phyloP scores from a whole-genome alignment of 2,329 filamentous ascomycete genomes.

The Alternaria incomplexa region DNA sequence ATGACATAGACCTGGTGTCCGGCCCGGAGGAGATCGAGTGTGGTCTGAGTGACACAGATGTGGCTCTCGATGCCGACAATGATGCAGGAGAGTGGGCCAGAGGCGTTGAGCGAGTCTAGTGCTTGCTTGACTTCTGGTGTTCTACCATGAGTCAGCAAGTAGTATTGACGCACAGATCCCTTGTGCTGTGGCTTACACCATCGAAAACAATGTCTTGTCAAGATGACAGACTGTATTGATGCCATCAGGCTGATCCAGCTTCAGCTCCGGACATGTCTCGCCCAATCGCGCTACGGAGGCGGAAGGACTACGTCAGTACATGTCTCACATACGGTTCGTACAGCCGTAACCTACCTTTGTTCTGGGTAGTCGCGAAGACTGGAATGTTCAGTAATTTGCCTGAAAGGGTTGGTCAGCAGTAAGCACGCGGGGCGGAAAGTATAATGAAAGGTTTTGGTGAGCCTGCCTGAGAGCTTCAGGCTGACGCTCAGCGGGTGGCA shows the following conservation, averaged over 20 bases:
- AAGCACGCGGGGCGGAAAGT: background rate
- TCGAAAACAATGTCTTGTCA: constrained; percentile 92
- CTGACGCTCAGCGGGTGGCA: background rate
- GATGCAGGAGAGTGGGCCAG: constrained; percentile 58
- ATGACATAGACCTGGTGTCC: constrained; percentile 87
- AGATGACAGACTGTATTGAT: constrained; percentile 62
- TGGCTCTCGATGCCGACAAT: constrained; percentile 93
- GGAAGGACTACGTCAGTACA: background rate
- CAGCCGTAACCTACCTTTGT: constrained; percentile 51
- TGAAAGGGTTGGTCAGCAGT: constrained; percentile 23
- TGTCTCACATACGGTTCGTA: background rate
- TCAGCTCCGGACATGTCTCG: constrained; percentile 76
- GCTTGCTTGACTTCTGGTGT: constrained; percentile 67
- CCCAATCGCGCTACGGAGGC: constrained; percentile 69
- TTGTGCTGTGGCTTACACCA: constrained; percentile 59
- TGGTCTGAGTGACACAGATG: constrained; percentile 92
- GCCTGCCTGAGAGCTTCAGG: background rate
- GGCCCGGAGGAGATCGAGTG: constrained; percentile 73
- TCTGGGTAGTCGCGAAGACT: constrained; percentile 86
- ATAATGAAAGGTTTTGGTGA: constrained; percentile 2
- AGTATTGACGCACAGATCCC: background rate
- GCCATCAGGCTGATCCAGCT: constrained; percentile 58
- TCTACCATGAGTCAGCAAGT: constrained; percentile 15
- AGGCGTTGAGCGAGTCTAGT: constrained; percentile 45
- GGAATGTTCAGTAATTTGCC: constrained; percentile 72